Percentiles rank a stretch among this genome's conserved stretches.
Evolutionary conservation across 805 yeast species (phyloP).

Genomic region (Middelhovenomyces tepae): DNA sequence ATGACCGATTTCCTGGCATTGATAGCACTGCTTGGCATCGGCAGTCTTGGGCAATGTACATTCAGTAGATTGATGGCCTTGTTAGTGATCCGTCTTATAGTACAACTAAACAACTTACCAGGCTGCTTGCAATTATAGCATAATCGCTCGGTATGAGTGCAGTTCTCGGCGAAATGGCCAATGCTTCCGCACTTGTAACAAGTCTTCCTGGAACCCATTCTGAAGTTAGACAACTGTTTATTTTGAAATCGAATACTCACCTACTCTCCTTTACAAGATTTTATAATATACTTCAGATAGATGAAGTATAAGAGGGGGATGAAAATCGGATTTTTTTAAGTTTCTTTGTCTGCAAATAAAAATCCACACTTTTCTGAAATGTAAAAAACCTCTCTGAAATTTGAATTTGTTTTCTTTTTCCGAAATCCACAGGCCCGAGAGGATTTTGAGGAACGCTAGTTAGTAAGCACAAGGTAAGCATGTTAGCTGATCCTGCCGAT

Average conservation of each 20-base stretch:
- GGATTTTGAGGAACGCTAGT: too few relatives aligned
- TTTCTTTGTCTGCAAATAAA: slow-evolving; percentile 2
- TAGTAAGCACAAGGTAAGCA: too few relatives aligned
- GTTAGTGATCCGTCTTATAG: neutral
- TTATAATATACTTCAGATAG: neutral
- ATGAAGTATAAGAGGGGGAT: neutral
- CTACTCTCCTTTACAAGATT: slow-evolving; percentile 4
- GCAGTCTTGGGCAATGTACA: slow-evolving; percentile 84
- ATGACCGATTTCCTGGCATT: slow-evolving; percentile 84
- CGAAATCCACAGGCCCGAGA: too few relatives aligned
- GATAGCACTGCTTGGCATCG: slow-evolving; percentile 75
- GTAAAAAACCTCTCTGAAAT: too few relatives aligned
- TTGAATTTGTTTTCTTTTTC: too few relatives aligned
- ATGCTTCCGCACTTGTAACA: slow-evolving; percentile 75
- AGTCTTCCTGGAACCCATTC: slow-evolving; percentile 9
- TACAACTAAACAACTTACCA: slow-evolving; percentile 27
- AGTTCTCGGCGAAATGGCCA: slow-evolving; percentile 85
- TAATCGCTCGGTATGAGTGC: slow-evolving; percentile 72
- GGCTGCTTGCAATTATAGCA: slow-evolving; percentile 90
- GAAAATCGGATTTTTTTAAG: neutral
- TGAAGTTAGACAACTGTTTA: too few relatives aligned
- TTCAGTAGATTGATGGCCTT: slow-evolving; percentile 71
- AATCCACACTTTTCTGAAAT: too few relatives aligned
- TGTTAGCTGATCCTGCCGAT: too few relatives aligned
- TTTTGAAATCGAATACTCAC: too few relatives aligned